These are phyloP conservation scores for Cardamine chenopodiifolia DNA, from an alignment of 345 rosid species.

Conservation along the genomic window DNA sequence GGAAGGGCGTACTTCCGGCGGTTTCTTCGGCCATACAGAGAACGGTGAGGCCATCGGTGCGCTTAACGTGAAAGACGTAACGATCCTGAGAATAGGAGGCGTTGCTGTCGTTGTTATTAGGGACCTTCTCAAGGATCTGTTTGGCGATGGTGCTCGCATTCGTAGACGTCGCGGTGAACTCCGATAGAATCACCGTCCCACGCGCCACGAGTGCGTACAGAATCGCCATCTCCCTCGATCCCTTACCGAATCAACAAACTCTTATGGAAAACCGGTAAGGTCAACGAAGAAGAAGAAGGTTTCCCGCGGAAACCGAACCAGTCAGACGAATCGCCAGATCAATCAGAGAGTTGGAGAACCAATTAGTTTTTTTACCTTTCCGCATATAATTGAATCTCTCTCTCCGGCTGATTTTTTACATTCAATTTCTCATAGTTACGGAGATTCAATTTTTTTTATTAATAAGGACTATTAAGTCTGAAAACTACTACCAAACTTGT, in stretches of 20 bases:
- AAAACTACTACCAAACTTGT: too few species aligned
- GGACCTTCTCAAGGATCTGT: conserved; percentile 82
- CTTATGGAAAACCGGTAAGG: conserved; percentile 17
- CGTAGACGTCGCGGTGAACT: conserved; percentile 71
- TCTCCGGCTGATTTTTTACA: neutral
- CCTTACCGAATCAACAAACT: conserved; percentile 1
- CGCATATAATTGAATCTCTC: conserved; percentile 21
- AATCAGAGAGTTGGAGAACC: conserved; percentile 31
- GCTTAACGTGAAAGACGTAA: conserved; percentile 83
- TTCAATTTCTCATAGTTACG: conserved; percentile 19
- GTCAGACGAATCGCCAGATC: conserved; percentile 35
- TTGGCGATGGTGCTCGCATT: conserved; percentile 82
- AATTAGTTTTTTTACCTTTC: conserved; percentile 19
- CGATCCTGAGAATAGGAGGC: conserved; percentile 97
- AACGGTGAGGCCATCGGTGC: conserved; percentile 97
- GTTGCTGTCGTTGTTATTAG: conserved; percentile 71
- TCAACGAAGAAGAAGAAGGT: conserved; percentile 35
- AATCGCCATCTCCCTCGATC: conserved; percentile 65
- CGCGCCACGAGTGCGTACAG: conserved; percentile 89
- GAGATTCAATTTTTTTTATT: too few species aligned
- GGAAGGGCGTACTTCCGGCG: conserved; percentile 65
- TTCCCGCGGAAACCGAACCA: conserved; percentile 38
- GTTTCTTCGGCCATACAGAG: conserved; percentile 98
- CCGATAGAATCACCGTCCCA: conserved; percentile 89
- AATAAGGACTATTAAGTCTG: too few species aligned